A percentile compares a stretch with the other conserved stretches of the same genome.
phyloP scores from a whole-genome alignment of 2,329 filamentous ascomycete species.

The Tolypocladium nubicola region DNA sequence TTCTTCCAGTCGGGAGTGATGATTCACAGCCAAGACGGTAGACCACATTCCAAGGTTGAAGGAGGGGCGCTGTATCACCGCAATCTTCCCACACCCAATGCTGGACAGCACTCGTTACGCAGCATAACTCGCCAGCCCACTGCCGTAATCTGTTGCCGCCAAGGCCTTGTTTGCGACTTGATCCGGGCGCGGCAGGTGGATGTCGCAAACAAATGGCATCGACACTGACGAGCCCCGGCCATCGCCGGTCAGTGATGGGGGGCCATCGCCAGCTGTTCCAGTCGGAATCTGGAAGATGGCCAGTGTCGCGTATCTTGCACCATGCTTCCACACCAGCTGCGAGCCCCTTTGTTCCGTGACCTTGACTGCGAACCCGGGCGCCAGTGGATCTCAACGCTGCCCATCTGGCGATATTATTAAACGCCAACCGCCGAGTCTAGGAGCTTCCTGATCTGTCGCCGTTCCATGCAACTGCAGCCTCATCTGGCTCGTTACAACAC shows the following conservation, averaged over 20 bases:
- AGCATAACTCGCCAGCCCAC: background rate
- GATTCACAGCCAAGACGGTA: background rate
- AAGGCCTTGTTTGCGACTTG: background rate
- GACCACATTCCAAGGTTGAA: background rate
- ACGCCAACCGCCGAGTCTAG: background rate
- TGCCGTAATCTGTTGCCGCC: background rate
- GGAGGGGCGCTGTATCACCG: background rate
- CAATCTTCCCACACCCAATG: background rate
- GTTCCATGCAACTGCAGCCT: background rate
- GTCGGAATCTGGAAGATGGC: background rate
- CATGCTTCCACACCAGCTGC: background rate
- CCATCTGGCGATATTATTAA: background rate
- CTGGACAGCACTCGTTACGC: background rate
- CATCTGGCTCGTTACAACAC: background rate
- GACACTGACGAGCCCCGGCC: background rate
- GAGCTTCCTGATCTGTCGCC: background rate
- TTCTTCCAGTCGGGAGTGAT: background rate
- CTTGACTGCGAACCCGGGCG: background rate
- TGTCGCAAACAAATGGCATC: background rate
- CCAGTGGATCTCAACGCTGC: background rate
- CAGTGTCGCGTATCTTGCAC: too few species aligned
- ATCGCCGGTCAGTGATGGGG: background rate
- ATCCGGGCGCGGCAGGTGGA: too few species aligned
- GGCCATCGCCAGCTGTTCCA: too few species aligned
- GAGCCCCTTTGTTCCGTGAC: background rate